Percentiles rank a stretch among this genome's conserved stretches.
Evolutionary conservation across 345 rosid species (phyloP).

Genomic region (Brassica cretica): DNA sequence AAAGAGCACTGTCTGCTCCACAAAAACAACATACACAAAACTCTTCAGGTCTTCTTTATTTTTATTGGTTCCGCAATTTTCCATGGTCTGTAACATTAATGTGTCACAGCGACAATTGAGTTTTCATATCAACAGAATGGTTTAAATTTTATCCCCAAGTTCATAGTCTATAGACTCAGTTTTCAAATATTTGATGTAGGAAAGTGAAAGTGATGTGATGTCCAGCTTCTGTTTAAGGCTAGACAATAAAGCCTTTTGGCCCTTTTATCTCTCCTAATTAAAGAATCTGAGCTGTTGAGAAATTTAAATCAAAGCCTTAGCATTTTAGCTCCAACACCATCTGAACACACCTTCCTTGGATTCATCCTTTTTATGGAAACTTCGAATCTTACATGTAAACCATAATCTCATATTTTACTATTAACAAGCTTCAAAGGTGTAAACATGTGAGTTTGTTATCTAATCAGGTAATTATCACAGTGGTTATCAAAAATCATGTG

Average conservation of each 20-base stretch:
- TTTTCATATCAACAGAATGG: conserved; percentile 36
- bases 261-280: conserved; percentile 36
- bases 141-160: conserved; percentile 24
- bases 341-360: conserved; percentile 32
- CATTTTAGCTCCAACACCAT: conserved; percentile 35
- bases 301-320: conserved; percentile 25
- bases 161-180: conserved; percentile 35
- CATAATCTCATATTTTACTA: conserved; percentile 18
- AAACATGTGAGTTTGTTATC: conserved; percentile 16
- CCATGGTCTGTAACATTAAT: conserved; percentile 31
- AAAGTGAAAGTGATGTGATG: conserved; percentile 44
- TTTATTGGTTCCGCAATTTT: conserved; percentile 23
- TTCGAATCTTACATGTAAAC: conserved; percentile 40
- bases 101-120: conserved; percentile 36
- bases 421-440: conserved; percentile 24
- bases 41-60: conserved; percentile 23
- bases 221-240: conserved; percentile 38
- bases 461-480: conserved; percentile 33
- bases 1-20: conserved; percentile 44
- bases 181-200: conserved; percentile 35
- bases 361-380: conserved; percentile 32
- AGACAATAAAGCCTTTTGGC: conserved; percentile 33
- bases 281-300: conserved; percentile 35
- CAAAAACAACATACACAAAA: conserved; percentile 35
- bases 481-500: conserved; percentile 33